These are phyloP conservation scores for Heliamphora pulchella DNA, from an alignment of 179 eudicot species.

Conservation along the genomic window DNA sequence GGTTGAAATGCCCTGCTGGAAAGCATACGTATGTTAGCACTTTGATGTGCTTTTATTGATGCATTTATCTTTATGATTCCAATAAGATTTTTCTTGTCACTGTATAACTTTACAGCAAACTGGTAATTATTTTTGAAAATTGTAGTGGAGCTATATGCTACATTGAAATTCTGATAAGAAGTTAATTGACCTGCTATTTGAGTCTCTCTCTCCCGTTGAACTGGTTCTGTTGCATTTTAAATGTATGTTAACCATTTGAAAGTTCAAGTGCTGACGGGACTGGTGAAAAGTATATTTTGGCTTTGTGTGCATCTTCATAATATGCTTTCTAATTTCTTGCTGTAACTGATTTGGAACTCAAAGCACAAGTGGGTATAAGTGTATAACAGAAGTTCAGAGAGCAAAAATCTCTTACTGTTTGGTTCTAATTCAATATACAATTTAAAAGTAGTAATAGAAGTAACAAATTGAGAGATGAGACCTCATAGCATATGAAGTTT, in stretches of 20 bases:
- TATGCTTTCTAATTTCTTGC: not conserved
- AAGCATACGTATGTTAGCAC: not conserved
- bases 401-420: not conserved
- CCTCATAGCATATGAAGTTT: not conserved
- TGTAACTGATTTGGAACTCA: conserved; percentile 7
- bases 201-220: not conserved
- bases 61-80: not conserved
- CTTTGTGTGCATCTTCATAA: not conserved
- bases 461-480: not conserved
- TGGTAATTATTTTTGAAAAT: not conserved
- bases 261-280: not conserved
- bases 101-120: not conserved
- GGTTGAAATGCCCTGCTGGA: not conserved
- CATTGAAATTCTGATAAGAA: not conserved
- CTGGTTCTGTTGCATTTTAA: not conserved
- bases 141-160: not conserved
- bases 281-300: not conserved
- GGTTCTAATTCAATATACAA: not conserved
- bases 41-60: not conserved
- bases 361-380: not conserved
- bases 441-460: not conserved
- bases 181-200: not conserved
- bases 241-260: not conserved
- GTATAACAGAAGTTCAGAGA: not conserved
- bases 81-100: not conserved